Evolutionary conservation across 352 stramenopile species (phyloP), one percentile per base, ranked within the genome.

Genomic region (Globisporangium acanthophoron): DNA sequence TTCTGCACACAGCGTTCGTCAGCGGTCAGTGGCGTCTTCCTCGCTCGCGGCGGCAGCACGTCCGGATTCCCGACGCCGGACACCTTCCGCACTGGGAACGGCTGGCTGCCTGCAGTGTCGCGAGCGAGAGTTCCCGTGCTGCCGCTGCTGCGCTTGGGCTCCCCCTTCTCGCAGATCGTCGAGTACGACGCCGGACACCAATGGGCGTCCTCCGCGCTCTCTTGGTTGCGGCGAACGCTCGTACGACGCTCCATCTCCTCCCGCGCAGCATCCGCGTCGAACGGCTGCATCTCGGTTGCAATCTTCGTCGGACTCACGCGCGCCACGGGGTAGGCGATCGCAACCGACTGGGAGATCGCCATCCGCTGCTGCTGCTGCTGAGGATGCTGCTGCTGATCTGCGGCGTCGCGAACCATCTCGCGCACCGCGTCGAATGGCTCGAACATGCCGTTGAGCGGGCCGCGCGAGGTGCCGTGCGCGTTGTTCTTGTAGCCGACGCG

Each of bases 401-500:
- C 5, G n/a, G 2, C 13, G 16, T 39, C 20, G 21, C 9, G 13
- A 35, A 43, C 8, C 8, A 15, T 6, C 20, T 87, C 69, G 0
- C 77, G 69, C 6, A 66, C 59, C 0, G 46, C 61, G 11, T 87
- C 73, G 31, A 48, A 71, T 20, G 79, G 76, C 35, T 87, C 72
- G 60, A 87, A 87, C 35, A 72, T 64, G n/a, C 70, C 66, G 20
- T 64, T 62, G n/a, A 80, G 54, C 5, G 67, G 58, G n/a, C 62
- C 64, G 43, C 67, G 43, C 4, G 59, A 52, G 2, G 31, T 29
- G 0, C 46, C 58, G 24, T 71, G 64, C 18, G 68, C 52, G 29
- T 68, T 69, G 48, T 87, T 87, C 29, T 55, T 65, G 58, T 84
- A 82, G 5, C 77, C 74, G 6, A 85, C 56, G 7, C 73, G 69